Percentiles rank a stretch among this genome's conserved stretches.
Evolutionary conservation across 441 rosid species (phyloP).

Genomic region (Biscutella laevigata): DNA sequence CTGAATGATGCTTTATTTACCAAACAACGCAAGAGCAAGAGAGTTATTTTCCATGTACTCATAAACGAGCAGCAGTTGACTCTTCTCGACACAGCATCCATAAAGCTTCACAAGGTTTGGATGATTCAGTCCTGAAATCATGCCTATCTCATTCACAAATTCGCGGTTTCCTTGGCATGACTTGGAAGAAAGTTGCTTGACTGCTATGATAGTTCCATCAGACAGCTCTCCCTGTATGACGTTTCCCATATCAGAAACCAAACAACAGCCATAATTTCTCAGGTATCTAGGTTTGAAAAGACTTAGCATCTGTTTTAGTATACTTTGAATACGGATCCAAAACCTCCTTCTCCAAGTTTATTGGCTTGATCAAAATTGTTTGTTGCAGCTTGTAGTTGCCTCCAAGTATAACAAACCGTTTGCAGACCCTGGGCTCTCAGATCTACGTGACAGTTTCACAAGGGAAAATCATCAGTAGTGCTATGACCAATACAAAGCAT

Average conservation of each 20-base stretch:
- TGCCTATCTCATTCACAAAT: too few species aligned
- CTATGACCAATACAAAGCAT: not conserved
- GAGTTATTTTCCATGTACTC: constrained; percentile 51
- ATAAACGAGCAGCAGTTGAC: constrained; percentile 45
- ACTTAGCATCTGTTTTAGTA: not conserved
- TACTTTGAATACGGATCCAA: constrained; percentile 71
- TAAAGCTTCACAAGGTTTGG: too few species aligned
- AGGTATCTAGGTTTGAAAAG: not conserved
- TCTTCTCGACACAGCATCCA: constrained; percentile 43
- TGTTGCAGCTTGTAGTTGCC: constrained; percentile 33
- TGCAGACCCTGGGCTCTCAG: constrained; percentile 8
- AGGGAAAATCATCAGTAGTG: not conserved
- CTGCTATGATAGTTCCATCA: too few species aligned
- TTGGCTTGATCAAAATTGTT: constrained; percentile 40
- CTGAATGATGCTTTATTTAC: not conserved
- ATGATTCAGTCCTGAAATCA: too few species aligned
- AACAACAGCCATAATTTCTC: not conserved
- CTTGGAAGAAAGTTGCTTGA: too few species aligned
- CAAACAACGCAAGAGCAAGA: constrained; percentile 46
- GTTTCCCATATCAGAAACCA: not conserved
- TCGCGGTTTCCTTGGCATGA: too few species aligned
- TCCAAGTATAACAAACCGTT: constrained; percentile 18
- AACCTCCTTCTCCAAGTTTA: constrained; percentile 72
- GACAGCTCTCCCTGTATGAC: constrained; percentile 38
- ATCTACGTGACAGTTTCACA: not conserved